Evolutionary conservation across 148 eudicot species (phyloP).

Genomic region (Oxyria digyna): DNA sequence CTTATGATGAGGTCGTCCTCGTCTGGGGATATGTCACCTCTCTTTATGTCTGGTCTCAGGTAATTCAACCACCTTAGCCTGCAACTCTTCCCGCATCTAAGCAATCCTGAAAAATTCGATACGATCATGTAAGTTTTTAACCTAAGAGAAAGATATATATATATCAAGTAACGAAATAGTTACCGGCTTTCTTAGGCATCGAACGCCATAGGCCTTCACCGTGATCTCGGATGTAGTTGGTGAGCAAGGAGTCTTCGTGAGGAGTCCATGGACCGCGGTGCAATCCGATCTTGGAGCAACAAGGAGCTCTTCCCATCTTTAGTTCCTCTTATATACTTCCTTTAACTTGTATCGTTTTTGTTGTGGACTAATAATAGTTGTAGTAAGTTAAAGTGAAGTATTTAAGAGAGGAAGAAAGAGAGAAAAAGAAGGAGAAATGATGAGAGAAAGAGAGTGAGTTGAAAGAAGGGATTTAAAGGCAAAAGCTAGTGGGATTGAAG

Average conservation of each 20-base stretch:
- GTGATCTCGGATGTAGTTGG: slow-evolving; percentile 34
- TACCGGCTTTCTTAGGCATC: slow-evolving; percentile 55
- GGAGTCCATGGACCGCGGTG: slow-evolving; percentile 63
- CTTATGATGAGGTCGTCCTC: slow-evolving; percentile 57
- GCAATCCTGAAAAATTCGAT: slow-evolving; percentile 31
- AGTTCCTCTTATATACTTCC: neutral
- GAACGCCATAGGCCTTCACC: slow-evolving; percentile 72
- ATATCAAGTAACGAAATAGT: too few relatives aligned
- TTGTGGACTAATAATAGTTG: neutral
- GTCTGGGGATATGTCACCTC: slow-evolving; percentile 49
- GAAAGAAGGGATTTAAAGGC: neutral
- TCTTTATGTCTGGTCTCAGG: slow-evolving; percentile 50
- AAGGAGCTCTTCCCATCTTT: slow-evolving; percentile 62
- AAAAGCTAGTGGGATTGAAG: neutral
- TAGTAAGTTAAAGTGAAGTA: neutral
- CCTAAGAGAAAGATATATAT: too few relatives aligned
- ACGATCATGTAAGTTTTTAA: too few relatives aligned
- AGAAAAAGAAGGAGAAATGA: neutral
- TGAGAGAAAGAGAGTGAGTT: neutral
- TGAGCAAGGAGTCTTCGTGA: slow-evolving; percentile 40
- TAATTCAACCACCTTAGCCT: slow-evolving; percentile 62
- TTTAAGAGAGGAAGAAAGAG: neutral
- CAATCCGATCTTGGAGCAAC: slow-evolving; percentile 49
- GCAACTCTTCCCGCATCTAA: slow-evolving; percentile 66
- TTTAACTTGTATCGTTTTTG: neutral